phyloP scores from a whole-genome alignment of 2,329 filamentous ascomycete genomes.

The Cladophialophora immunda region DNA sequence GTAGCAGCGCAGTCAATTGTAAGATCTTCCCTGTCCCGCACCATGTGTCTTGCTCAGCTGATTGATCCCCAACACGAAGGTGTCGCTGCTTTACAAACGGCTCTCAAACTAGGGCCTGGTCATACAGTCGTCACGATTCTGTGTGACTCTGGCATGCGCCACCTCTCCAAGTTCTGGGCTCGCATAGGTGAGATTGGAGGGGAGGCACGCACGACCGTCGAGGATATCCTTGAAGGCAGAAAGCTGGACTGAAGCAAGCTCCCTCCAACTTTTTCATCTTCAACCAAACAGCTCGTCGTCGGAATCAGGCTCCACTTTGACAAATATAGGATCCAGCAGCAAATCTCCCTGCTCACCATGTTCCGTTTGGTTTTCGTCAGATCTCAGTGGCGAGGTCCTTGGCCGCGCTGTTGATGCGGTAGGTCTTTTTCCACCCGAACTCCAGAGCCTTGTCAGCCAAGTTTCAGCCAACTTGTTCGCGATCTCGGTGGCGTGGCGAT shows the following conservation, averaged over 20 bases:
- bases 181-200: constrained; percentile 58
- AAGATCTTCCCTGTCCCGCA: constrained; percentile 43
- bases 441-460: constrained; percentile 27
- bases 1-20: constrained; percentile 97
- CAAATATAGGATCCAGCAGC: constrained; percentile 5
- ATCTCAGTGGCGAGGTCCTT: not conserved
- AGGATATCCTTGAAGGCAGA: constrained; percentile 54
- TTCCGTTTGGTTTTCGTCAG: not conserved
- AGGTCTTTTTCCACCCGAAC: not conserved
- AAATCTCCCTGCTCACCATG: not conserved
- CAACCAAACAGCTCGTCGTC: constrained; percentile 30
- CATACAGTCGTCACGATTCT: constrained; percentile 59
- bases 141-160: constrained; percentile 60
- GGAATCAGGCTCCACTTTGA: constrained; percentile 28
- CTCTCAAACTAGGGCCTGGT: constrained; percentile 56
- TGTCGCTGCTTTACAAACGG: constrained; percentile 58
- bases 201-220: constrained; percentile 54
- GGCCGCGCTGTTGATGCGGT: not conserved
- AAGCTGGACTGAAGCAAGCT: constrained; percentile 43
- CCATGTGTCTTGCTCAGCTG: constrained; percentile 6
- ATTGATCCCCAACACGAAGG: constrained; percentile 45
- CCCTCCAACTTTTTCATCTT: constrained; percentile 7
- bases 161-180: constrained; percentile 62
- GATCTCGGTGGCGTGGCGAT: constrained; percentile 30
- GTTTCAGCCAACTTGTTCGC: constrained; percentile 39